phyloP scores from a whole-genome alignment of 192 early-diverging fungal species.

The Entomortierella chlamydospora region DNA sequence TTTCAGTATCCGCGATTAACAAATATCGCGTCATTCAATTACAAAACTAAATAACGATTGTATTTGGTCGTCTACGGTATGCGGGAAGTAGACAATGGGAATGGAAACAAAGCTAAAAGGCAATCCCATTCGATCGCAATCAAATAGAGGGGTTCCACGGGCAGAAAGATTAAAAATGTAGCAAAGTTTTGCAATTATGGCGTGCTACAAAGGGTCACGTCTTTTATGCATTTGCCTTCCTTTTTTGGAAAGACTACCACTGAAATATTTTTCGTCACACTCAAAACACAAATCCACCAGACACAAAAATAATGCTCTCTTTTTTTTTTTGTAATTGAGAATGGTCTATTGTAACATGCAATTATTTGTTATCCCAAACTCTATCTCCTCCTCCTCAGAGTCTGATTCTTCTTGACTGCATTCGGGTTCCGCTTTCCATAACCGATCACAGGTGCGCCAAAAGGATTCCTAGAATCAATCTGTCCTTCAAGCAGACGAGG shows the following conservation, averaged over 20 bases:
- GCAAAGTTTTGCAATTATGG: slow-evolving; percentile 14
- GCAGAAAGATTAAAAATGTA: slow-evolving; percentile 8
- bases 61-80: too few relatives aligned
- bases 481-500: slow-evolving; percentile 62
- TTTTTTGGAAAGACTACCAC: not conserved
- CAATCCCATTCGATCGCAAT: too few relatives aligned
- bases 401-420: slow-evolving; percentile 55
- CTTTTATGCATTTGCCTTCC: not conserved
- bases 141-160: slow-evolving; percentile 14
- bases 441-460: slow-evolving; percentile 73
- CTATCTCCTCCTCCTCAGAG: slow-evolving; percentile 48
- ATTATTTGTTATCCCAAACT: not conserved
- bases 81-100: not conserved
- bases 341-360: too few relatives aligned
- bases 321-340: too few relatives aligned
- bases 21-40: too few relatives aligned
- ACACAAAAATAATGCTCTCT: too few relatives aligned
- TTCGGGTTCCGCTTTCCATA: slow-evolving; percentile 82
- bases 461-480: slow-evolving; percentile 66
- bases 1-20: too few relatives aligned
- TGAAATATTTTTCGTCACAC: too few relatives aligned
- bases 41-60: too few relatives aligned
- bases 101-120: not conserved
- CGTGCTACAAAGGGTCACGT: not conserved
- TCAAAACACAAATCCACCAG: too few relatives aligned